Conservation (phyloP, 306 rosid genomes). For the Macrotyloma uniflorum region DNA sequence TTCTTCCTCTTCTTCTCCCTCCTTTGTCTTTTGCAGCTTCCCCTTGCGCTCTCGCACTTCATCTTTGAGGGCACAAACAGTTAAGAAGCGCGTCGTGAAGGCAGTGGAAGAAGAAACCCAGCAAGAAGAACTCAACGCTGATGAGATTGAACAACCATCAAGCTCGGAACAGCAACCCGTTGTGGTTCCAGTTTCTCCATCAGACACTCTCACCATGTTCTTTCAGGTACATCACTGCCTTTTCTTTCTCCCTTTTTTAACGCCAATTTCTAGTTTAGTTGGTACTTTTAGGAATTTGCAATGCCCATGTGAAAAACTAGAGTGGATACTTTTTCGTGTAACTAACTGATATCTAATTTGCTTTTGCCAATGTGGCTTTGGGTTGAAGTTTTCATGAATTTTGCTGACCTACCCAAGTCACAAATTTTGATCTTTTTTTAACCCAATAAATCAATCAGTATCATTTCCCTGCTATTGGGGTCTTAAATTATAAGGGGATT, state of each 20-base stretch:
- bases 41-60: slow-evolving; percentile 39
- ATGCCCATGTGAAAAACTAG: background rate
- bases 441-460: background rate
- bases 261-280: background rate
- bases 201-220: slow-evolving; percentile 81
- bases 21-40: slow-evolving; percentile 41
- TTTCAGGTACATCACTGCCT: slow-evolving; percentile 61
- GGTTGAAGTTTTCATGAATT: background rate
- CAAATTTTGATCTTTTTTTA: slow-evolving; percentile 16
- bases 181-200: slow-evolving; percentile 76
- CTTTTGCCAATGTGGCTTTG: background rate
- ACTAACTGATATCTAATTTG: background rate
- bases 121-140: slow-evolving; percentile 39
- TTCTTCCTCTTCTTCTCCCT: slow-evolving; percentile 23
- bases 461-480: slow-evolving; percentile 1
- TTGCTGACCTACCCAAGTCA: background rate
- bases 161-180: slow-evolving; percentile 62
- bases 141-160: slow-evolving; percentile 35
- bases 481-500: slow-evolving; percentile 6
- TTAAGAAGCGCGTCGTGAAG: slow-evolving; percentile 35
- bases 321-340: background rate
- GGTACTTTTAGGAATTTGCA: background rate
- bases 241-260: background rate
- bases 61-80: slow-evolving; percentile 23
- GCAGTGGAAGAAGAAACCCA: slow-evolving; percentile 61